Base-by-base conservation (phyloP, 352 stramenopile species). In the Achlya hypogyna region DNA sequence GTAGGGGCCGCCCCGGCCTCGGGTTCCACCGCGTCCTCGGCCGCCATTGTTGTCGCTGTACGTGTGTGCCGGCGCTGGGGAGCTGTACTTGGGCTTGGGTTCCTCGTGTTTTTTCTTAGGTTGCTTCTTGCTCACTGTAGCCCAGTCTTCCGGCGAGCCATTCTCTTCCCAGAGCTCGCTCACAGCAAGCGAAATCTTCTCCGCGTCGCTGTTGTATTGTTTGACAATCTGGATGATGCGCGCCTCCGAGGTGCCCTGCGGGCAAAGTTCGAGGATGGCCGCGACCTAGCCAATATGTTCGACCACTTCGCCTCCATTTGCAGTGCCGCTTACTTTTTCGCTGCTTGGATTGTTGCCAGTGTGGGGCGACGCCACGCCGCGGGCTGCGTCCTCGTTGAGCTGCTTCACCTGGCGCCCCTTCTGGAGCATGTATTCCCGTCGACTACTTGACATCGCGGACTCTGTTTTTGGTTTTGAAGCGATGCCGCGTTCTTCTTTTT, bases 121-220 rank as follows among this genome's bases (percentile, higher is more conserved):
- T 54, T 63, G 74, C 66, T 91, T 92, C 69, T 94, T 94, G 62
- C 78, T 73, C 53, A 94, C 85, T 12, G 74, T 84, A 56, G 83
- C 85, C 85, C 85, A 94, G 47, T 81, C 84, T 23, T 72, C 59
- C 45, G 88, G 78, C 22, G 62, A 74, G 62, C 75, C 73, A 72
- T 89, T 73, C 65, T 91, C 78, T 67, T 94, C 85, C 85, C 85
- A 94, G 63, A 94, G 70, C 72, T 94, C 85, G 51, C 76, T 94
- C 49, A 94, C 87, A 35, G 77, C 78, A 49, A 77, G 79, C 68
- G 88, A 79, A 59, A 88, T 92, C 66, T 76, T 75, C 51, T 79
- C 72, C 31, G 84, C 74, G 62, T 94, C 81, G 69, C 81, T 78
- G 72, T 91, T 88, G 72, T 80, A 80, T 73, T 88, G 75, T 53